phyloP scores from a whole-genome alignment of 2,329 filamentous ascomycete species.

The Aspergillus texensis region DNA sequence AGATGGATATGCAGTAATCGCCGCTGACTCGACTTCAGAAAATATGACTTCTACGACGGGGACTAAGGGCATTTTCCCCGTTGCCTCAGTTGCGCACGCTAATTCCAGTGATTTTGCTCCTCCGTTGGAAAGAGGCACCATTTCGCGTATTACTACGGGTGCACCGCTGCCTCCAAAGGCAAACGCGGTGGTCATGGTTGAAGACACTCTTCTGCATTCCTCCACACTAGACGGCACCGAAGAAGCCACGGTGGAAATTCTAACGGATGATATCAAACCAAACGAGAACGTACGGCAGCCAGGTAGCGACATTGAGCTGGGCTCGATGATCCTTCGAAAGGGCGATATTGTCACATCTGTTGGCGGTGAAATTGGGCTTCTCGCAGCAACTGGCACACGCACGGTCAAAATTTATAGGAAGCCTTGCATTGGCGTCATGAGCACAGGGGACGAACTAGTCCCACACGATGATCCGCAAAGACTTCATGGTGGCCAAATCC shows the following conservation, averaged over 20 bases:
- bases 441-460: constrained; percentile 93
- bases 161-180: constrained; percentile 87
- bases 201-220: constrained; percentile 79
- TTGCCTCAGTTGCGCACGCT: constrained; percentile 84
- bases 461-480: constrained; percentile 64
- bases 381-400: constrained; percentile 78
- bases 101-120: constrained; percentile 66
- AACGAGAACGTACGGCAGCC: constrained; percentile 90
- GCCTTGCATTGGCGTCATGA: constrained; percentile 82
- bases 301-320: constrained; percentile 79
- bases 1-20: constrained; percentile 88
- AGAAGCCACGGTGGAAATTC: constrained; percentile 84
- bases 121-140: constrained; percentile 69
- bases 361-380: constrained; percentile 86
- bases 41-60: constrained; percentile 45
- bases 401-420: constrained; percentile 73
- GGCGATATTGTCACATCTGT: constrained; percentile 81
- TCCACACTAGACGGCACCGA: constrained; percentile 79
- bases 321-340: constrained; percentile 69
- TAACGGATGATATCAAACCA: constrained; percentile 71
- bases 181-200: constrained; percentile 93
- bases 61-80: constrained; percentile 80
- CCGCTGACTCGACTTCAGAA: constrained; percentile 49
- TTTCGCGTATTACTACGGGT: constrained; percentile 91
- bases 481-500: constrained; percentile 78